Evolutionary conservation across 1,284 basidiomycete genomes (phyloP), one percentile per base, ranked within the genome.

Genomic region (Cutaneotrichosporon cutaneum): DNA sequence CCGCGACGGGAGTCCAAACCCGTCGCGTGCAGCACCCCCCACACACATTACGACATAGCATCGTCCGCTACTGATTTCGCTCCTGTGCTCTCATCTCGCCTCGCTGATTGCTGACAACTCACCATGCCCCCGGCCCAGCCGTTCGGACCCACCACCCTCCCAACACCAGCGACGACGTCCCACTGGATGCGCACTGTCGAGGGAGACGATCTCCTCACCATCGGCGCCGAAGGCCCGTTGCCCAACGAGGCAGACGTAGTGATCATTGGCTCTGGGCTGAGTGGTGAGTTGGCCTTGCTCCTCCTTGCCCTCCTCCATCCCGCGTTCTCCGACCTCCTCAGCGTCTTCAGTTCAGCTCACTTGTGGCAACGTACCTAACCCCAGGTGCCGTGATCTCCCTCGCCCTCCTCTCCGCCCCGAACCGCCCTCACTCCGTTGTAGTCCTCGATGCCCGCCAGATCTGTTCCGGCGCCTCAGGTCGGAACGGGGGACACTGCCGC

Each of bases 401-500:
- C 55, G 52, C 67, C 26, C 52, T 76, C 7, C 63, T 70, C 27
- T 11, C 51, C 60, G 3, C 48, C 60, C 44, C 61, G 61, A 26
- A 71, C 74, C 0, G 56, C 42, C 11, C 51, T 9, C n/a, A 18
- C 16, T 35, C 32, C 21, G 66, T 78, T 22, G 68, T 75, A 22
- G 56, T 74, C 3, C 67, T 79, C 45, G 77, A 79, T 59, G 77
- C 77, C 5, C 56, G 77, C 21, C 72, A 77, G 56, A 66, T 70
- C 13, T 74, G 70, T 47, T 74, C 72, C 3, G 77, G 77, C 14
- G 77, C 77, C 3, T 70, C 68, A 7, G 77, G 77, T 1, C 62
- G 75, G 2, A 76, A 78, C 60, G 77, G 75, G 2, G 77, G 77
- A 0, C 74, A 78, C 60, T 77, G 74, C 58, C 68, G 74, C 26